A percentile compares a stretch with the other conserved stretches of the same genome.
These are phyloP conservation scores for Amoeboaphelidium protococcarum DNA, from an alignment of 371 early-diverging fungal genomes.

Conservation along the genomic window DNA sequence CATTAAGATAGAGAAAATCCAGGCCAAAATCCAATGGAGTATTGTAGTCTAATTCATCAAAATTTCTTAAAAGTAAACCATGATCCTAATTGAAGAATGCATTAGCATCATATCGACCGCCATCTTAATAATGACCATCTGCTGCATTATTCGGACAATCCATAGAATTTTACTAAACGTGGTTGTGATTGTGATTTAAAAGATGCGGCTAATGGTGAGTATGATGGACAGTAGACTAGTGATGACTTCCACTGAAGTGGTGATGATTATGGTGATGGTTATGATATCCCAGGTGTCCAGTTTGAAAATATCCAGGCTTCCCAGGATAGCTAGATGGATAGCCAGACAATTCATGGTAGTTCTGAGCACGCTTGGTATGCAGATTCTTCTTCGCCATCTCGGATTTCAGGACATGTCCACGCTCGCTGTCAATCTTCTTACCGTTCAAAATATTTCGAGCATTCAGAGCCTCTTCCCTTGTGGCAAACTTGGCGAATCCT, in stretches of 20 bases:
- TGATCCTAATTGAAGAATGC: no score
- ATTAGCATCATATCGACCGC: no score
- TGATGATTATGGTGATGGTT: background rate
- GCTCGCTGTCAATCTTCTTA: conserved; percentile 14
- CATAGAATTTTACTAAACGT: no score
- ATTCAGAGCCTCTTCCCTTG: conserved; percentile 52
- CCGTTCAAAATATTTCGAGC: conserved; percentile 65
- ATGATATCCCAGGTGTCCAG: background rate
- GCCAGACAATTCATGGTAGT: background rate
- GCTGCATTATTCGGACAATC: no score
- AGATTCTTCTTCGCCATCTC: conserved; percentile 90
- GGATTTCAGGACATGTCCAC: conserved; percentile 40
- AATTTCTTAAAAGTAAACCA: no score
- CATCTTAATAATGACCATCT: no score
- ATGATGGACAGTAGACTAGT: no score
- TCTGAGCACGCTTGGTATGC: conserved; percentile 23
- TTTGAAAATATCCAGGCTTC: background rate
- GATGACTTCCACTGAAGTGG: no score
- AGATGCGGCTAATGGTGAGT: background rate
- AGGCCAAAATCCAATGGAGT: no score
- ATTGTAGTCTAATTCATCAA: no score
- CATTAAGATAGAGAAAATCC: no score
- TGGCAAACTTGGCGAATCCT: conserved; percentile 78
- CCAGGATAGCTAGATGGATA: background rate
- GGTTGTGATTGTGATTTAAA: background rate